Conservation (phyloP, 164 flowering plant species). For the Stephania cephalantha region DNA sequence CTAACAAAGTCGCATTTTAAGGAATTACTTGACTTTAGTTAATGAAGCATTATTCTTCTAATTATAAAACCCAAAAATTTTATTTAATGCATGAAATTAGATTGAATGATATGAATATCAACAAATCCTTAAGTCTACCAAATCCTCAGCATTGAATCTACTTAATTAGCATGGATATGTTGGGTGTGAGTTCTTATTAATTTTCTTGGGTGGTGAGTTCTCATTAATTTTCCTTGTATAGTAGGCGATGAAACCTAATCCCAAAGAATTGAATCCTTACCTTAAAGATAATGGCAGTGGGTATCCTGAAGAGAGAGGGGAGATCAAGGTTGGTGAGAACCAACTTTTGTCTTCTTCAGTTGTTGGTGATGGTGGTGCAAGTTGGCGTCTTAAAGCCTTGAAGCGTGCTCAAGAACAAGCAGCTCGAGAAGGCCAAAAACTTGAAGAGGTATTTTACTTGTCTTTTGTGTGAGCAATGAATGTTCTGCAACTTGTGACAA, state of each 20-base stretch:
- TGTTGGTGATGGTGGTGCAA: constrained; percentile 98
- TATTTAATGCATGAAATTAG: no score
- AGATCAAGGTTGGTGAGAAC: constrained; percentile 21
- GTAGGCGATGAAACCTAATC: constrained; percentile 50
- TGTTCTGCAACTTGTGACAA: background rate
- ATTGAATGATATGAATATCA: no score
- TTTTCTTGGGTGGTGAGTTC: background rate
- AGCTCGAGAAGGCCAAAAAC: constrained; percentile 72
- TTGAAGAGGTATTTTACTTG: constrained; percentile 49
- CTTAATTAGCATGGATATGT: no score
- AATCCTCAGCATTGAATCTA: no score
- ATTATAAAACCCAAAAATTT: no score
- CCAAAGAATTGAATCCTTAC: constrained; percentile 83
- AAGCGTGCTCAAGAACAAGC: constrained; percentile 97
- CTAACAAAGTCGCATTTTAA: background rate
- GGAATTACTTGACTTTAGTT: background rate
- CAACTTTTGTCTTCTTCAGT: constrained; percentile 47
- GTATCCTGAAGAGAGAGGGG: constrained; percentile 65
- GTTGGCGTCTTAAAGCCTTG: constrained; percentile 92
- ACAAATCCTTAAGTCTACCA: no score
- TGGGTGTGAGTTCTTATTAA: background rate
- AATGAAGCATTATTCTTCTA: no score
- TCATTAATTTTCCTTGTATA: background rate
- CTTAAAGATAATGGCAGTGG: constrained; percentile 68
- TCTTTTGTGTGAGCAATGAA: constrained; percentile 1